Evolutionary conservation across 306 rosid species (phyloP), one percentile per base, ranked within the genome.

Genomic region (Cyamopsis tetragonoloba): DNA sequence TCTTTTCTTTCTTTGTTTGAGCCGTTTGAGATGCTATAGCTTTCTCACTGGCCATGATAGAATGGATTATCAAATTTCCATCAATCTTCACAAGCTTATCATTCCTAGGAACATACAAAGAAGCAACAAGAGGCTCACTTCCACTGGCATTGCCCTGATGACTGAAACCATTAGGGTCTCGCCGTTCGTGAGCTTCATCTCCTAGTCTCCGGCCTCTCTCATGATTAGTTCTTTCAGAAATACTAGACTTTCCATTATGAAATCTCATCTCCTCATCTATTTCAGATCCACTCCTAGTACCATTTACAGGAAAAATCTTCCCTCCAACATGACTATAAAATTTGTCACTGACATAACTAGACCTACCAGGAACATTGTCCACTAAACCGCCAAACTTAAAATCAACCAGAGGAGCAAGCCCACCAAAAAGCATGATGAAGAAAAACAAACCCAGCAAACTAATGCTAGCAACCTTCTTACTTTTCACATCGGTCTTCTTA

Each of bases 381-480:
- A 46, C 85, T 49, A 83, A 24, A 47, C 89, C 85, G 2, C 88
- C 85, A 78, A 80, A 85, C 64, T 74, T 77, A 56, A 83, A 74
- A 80, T 88, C 83, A 55, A 88, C 74, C 6, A 79, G 7, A 42
- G 97, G 97, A 79, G 78, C 87, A 63, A 95, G 65, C 43, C 89
- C 91, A 73, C 99, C 96, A 82, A 91, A 82, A 61, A 95, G 88
- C 80, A 95, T 17, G 44, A 88, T 18, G 55, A 85, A 90, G 82
- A 86, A 85, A 77, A 95, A 50, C 69, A 95, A 66, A 71, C 99
- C 99, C 82, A 95, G 68, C 18, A 90, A 82, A 83, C 97, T 90
- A 78, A 95, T 83, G 74, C 97, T 95, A 6, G 99, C 95, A 79
- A 88, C 96, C 84, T 95, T 95, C 87, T 88, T 95, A 67, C 97